Base-by-base conservation (phyloP, 495 filamentous ascomycete genomes). In the Podospora anserina region DNA sequence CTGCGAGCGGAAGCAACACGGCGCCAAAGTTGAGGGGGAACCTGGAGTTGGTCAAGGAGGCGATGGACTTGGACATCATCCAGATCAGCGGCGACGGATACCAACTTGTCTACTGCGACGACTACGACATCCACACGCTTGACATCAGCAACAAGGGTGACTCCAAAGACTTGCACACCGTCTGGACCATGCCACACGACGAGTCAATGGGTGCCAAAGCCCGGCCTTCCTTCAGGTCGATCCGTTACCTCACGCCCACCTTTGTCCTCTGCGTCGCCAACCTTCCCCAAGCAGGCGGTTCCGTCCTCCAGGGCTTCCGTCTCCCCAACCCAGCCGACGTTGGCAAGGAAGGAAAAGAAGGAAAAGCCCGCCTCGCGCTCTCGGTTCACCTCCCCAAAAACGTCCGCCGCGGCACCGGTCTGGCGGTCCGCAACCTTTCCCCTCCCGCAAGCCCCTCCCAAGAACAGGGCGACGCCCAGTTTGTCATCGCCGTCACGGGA, bases 191-290 rank as follows among this genome's bases (percentile, higher is more conserved):
- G 60, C 89, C 88, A 28, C 70, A 76, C 59, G 78, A 83, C 72
- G 75, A 75, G 63, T 54, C 66, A 4, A 86, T 86, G 28, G 86
- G 82, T 53, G 84, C 78, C 60, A 49, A 49, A 49, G 74, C 76
- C 44, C 86, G 81, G 72, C 85, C 82, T 56, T 72, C 77, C 32
- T 84, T 93, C 75, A 87, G 91, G 59, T 87, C 87, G 15, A 75
- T 94, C 67, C 91, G 93, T 64, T 97, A 91, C 81, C 80, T 96
- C 28, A 89, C 91, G 0, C 80, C 91, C 26, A 90, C 93, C 72
- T 88, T 97, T 55, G 72, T 91, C 1, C 80, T 97, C 53, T 84
- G 93, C 34, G 76, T 83, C 19, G 78, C 82, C 19, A 86, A 88
- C 70, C 77, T 82, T 18, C 81, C 82, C 28, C 76, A 79, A 53